These are phyloP conservation scores for Baorangia bicolor DNA, from an alignment of 768 basidiomycete genomes.

Conservation along the genomic window DNA sequence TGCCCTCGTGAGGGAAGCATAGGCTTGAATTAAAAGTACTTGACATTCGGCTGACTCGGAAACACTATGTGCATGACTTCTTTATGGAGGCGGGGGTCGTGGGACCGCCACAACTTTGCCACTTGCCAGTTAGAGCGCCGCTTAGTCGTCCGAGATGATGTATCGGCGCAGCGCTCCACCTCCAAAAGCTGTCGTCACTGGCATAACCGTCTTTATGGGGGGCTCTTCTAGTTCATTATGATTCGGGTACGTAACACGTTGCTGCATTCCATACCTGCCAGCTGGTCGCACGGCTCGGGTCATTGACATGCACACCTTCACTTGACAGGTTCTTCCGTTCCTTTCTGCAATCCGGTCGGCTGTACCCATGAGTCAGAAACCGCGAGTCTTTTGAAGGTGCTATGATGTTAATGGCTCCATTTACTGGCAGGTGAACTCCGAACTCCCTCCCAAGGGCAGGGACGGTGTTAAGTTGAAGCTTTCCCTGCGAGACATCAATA, in stretches of 20 bases:
- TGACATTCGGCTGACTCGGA: too few species aligned
- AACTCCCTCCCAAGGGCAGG: neutral
- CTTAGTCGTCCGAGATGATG: neutral
- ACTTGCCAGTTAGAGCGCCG: too few species aligned
- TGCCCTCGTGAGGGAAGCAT: slow-evolving; percentile 16
- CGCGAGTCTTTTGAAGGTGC: neutral
- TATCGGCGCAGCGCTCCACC: too few species aligned
- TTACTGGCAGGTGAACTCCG: neutral
- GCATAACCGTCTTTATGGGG: neutral
- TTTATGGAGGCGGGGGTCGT: too few species aligned
- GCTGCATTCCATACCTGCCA: neutral
- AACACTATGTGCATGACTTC: too few species aligned
- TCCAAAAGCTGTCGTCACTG: neutral
- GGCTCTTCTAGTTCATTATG: neutral
- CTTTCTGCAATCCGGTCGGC: neutral
- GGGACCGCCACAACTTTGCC: too few species aligned
- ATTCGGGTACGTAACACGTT: neutral
- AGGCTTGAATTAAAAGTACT: too few species aligned
- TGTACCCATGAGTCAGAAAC: neutral
- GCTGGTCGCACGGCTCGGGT: neutral
- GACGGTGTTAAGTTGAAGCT: neutral
- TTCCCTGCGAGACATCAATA: neutral
- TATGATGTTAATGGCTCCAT: neutral
- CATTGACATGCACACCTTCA: neutral
- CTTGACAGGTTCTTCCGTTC: neutral